Base-by-base conservation (phyloP, 768 basidiomycete species). In the Lactarius trivialis region DNA sequence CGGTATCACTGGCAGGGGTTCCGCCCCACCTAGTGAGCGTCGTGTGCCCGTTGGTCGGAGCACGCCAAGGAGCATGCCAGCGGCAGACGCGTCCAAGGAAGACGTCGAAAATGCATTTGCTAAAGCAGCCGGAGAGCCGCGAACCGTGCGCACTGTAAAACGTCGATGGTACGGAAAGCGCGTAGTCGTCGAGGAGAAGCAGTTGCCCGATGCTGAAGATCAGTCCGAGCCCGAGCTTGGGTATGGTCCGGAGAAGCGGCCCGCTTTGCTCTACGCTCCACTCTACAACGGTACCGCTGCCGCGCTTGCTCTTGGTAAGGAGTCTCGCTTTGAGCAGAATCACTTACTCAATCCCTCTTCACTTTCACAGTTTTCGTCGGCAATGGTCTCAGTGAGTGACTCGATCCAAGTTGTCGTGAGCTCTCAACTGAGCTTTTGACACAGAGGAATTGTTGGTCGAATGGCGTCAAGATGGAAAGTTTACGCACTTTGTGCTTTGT, bases 161-260 rank as follows among this genome's bases (percentile, higher is more conserved):
- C 72, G 82, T 63, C 85, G 78, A 30, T 88, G 86, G 85, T 86
- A 81, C 66, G 85, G 86, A 72, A 73, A 81, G 54, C 73, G 72
- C 36, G 69, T 78, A 49, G 71, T 73, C 28, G 72, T 76, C 12
- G 65, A 66, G 17, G 71, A 68, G 33, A 61, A 63, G 28, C 53
- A 34, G 0, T 34, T 26, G 28, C 39, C 50, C 24, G 56, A 39
- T 60, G 60, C 57, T 34, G 64, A 63, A 49, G 53, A 57, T 14
- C 63, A 71, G 55, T 15, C 39, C 34, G 65, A 54, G 33, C 4
- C 37, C 28, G 65, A 60, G 39, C 58, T 60, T n/a, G 76, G 73
- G 64, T 68, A 69, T 7, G 67, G 67, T 7, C 71, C 72, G 1
- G 70, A 71, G 60, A 68, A 64, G 32, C 66, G 76, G 32, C 70